Base-by-base conservation (phyloP, 2,329 filamentous ascomycete species). In the Ophiostoma populinum region DNA sequence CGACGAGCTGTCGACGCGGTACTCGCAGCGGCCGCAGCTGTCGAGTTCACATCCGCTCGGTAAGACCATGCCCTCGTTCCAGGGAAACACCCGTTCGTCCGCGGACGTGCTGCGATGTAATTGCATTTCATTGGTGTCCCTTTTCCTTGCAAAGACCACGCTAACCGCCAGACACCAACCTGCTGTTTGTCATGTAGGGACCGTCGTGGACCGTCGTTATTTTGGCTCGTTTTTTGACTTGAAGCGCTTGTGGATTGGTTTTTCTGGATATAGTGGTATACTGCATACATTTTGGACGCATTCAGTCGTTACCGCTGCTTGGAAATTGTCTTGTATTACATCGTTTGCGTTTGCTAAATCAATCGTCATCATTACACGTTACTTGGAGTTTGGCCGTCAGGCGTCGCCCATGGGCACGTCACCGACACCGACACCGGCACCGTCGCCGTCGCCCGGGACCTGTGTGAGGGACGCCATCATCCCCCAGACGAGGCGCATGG, bases 11-110 rank as follows among this genome's bases (percentile, higher is more conserved):
- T 63, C 80, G 45, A 71, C 71, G 25, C 90, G 92, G 55, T 98
- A 98, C 55, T 67, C 70, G 7, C 90, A 98, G 59, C 93, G 93
- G 61, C 90, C 90, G 35, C 90, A 98, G 63, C 62, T 98, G 45
- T 94, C 86, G 51, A 87, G 82, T 61, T 93, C 85, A 55, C 90
- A 98, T 58, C 90, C 90, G 24, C 62, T 98, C 50, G 85, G 87
- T 94, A 74, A 60, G 75, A 8, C 32, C 7, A 15, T 19, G 13
- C 16, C 34, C 13, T 24, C 18, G 20, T 25, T n/a, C 12, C 9
- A 15, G 16, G 7, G 20, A 16, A 9, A 7, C 19, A 21, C 18
- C 21, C 6, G 11, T 27, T 11, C 24, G 13, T 19, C 59, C 25
- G 24, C 39, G 13, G 36, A 17, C 29, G 20, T 36, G 26, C 26